Evolutionary conservation across 148 eudicot genomes (phyloP).

Genomic region (Rhododendron mucronatum): DNA sequence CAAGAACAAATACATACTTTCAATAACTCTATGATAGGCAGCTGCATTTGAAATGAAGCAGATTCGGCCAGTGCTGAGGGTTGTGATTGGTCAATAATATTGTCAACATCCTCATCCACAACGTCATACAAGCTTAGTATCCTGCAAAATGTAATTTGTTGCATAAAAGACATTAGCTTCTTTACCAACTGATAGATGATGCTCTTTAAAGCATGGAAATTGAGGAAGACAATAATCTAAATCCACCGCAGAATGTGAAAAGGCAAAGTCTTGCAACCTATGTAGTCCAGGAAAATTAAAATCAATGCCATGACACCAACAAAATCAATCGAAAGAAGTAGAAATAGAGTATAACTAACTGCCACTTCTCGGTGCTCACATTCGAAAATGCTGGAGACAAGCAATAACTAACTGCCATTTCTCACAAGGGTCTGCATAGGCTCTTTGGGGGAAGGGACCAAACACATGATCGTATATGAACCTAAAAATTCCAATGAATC

Average conservation of each 20-base stretch:
- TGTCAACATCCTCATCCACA: constrained; percentile 72
- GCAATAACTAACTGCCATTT: constrained; percentile 96
- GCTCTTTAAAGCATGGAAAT: neutral
- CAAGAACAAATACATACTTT: constrained; percentile 43
- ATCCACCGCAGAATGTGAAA: neutral
- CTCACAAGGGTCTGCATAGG: constrained; percentile 84
- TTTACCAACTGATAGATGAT: neutral
- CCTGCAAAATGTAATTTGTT: constrained; percentile 40
- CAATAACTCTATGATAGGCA: constrained; percentile 83
- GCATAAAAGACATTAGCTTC: neutral
- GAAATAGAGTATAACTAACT: neutral
- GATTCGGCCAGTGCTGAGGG: constrained; percentile 50
- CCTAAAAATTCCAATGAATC: constrained; percentile 93
- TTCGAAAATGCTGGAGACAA: constrained; percentile 85
- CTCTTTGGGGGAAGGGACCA: constrained; percentile 94
- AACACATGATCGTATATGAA: constrained; percentile 92
- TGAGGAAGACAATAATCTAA: constrained; percentile 2
- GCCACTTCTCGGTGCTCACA: constrained; percentile 44
- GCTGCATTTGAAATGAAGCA: constrained; percentile 73
- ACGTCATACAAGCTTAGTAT: constrained; percentile 71
- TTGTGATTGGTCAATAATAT: constrained; percentile 52
- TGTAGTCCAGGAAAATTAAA: neutral
- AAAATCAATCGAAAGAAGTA: neutral
- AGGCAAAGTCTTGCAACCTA: neutral
- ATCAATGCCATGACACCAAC: neutral